Conservation (phyloP, 306 rosid species). For the Lathyrus sativus region DNA sequence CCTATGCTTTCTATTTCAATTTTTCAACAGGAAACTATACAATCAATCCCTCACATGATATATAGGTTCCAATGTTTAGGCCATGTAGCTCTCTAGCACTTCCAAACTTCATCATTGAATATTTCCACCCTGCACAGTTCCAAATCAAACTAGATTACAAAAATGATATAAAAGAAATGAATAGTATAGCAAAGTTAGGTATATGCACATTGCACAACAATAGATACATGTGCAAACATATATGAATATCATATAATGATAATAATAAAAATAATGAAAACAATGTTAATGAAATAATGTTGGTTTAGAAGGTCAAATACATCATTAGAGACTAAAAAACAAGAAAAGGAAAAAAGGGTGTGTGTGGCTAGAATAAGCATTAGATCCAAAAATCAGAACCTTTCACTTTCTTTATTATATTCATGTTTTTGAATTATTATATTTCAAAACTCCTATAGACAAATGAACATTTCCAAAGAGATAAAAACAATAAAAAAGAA, state of each 20-base stretch:
- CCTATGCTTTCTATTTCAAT: conserved; percentile 39
- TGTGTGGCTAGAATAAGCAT: conserved; percentile 36
- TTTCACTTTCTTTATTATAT: conserved; percentile 29
- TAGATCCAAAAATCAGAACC: conserved; percentile 48
- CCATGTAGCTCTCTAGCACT: conserved; percentile 4
- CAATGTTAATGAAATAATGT: conserved; percentile 22
- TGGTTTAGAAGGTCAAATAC: conserved; percentile 47
- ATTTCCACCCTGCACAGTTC: conserved; percentile 49
- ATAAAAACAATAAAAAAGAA: conserved; percentile 40
- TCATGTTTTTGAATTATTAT: conserved; percentile 14
- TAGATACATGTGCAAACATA: conserved; percentile 37
- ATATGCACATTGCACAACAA: conserved; percentile 35
- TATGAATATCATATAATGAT: not conserved
- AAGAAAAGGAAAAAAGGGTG: conserved; percentile 18
- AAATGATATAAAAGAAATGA: not conserved
- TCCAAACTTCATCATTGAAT: conserved; percentile 31
- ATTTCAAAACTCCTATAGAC: conserved; percentile 39
- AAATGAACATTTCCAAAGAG: conserved; percentile 41
- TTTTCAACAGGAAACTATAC: conserved; percentile 50
- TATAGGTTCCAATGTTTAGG: not conserved
- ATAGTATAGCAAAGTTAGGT: conserved; percentile 18
- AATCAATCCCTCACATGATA: conserved; percentile 43
- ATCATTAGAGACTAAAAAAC: conserved; percentile 47
- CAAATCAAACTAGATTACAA: conserved; percentile 43
- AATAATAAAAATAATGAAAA: not conserved